Evolutionary conservation across 1,284 basidiomycete genomes (phyloP), one percentile per base, ranked within the genome.

Genomic region (Flammula alnicola): DNA sequence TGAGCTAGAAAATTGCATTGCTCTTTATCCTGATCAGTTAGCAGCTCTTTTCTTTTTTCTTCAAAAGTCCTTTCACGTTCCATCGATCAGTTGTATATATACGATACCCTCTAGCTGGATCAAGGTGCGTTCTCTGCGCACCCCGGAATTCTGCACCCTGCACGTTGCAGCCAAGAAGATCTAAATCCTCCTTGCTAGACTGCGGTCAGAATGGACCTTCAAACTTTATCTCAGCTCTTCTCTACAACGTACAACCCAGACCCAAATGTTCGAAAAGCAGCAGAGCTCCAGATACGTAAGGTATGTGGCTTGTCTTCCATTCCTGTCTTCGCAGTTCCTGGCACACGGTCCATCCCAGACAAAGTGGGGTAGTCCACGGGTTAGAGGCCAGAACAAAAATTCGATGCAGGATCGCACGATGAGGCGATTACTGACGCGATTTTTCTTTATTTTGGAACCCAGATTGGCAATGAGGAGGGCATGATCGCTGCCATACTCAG

Each of bases 201-300:
- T 22, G 36, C 49, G 17, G 39, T 40, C 33, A 50, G 36, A 48
- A 92, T 92, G 91, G 90, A 93, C 70, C 74, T 90, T 45, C 84
- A 88, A 64, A 79, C 81, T 17, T 76, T 93, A 49, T 86, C 86
- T 5, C 79, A 83, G 59, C 80, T 93, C 47, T 93, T 93, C 64
- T 78, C 87, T 9, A 84, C 86, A 32, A 91, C 89, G 11, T 86
- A 84, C 70, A 88, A 80, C 61, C 78, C 86, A n/a, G 86, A 93
- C 70, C 89, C 91, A 39, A 93, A 93, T 75, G 80, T 86, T 52
- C 86, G 91, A 57, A 91, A 89, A 62, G 75, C 86, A 31, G 86
- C 83, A 32, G 91, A 94, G 66, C 80, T 93, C 29, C 80, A 93
- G 68, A 88, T 94, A 61, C 83, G 90, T 60, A 91, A 88, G 78